phyloP scores from a whole-genome alignment of 805 yeast species.

The Kuraishia borneana region DNA sequence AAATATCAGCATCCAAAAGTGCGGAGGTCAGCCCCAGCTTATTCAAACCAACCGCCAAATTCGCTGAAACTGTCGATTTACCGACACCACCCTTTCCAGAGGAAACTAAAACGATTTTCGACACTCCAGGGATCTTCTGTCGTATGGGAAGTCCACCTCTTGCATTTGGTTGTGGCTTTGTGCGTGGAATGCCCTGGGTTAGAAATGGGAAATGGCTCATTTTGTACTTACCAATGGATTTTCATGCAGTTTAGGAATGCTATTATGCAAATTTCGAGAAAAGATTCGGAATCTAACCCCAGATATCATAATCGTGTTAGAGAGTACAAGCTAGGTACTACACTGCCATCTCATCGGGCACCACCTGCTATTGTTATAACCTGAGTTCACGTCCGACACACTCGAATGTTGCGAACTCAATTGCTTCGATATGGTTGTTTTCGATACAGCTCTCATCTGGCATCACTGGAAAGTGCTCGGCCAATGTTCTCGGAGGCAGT shows the following conservation, averaged over 20 bases:
- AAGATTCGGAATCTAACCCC: too few relatives aligned
- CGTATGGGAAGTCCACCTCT: conserved; percentile 38
- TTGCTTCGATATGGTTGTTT: too few relatives aligned
- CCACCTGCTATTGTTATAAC: too few relatives aligned
- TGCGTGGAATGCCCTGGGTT: conserved; percentile 31
- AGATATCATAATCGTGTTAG: too few relatives aligned
- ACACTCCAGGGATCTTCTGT: conserved; percentile 48
- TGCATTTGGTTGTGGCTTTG: conserved; percentile 22
- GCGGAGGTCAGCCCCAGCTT: conserved; percentile 49
- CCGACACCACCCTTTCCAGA: conserved; percentile 82
- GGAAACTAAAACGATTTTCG: conserved; percentile 51
- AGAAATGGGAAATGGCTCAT: conserved; percentile 5
- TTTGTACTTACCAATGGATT: conserved; percentile 40
- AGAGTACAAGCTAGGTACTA: too few relatives aligned
- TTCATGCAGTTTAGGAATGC: conserved; percentile 27
- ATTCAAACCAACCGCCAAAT: conserved; percentile 54
- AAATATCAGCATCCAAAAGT: conserved; percentile 67
- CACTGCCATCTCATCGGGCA: too few relatives aligned
- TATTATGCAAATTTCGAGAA: too few relatives aligned
- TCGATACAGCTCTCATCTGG: not conserved
- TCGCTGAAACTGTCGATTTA: conserved; percentile 63
- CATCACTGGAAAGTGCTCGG: conserved; percentile 2
- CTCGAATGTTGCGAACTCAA: too few relatives aligned
- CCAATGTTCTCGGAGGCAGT: conserved; percentile 12
- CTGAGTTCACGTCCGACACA: too few relatives aligned